A percentile compares a stretch with the other conserved stretches of the same genome.
Conservation (phyloP, 2,329 filamentous ascomycete genomes). For the Gnomoniopsis smithogilvyi region DNA sequence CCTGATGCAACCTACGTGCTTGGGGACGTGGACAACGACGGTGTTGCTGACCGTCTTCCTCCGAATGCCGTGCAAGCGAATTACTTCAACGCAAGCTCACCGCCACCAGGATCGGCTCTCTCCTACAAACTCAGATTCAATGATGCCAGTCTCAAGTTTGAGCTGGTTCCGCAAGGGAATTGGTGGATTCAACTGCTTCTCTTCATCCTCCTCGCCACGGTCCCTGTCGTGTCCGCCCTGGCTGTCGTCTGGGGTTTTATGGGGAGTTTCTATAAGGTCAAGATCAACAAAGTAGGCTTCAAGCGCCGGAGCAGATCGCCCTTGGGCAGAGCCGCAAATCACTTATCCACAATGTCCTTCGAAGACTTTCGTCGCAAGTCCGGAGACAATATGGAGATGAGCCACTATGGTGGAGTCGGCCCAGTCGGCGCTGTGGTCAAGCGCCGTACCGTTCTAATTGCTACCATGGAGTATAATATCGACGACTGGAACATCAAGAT, state of each 20-base stretch:
- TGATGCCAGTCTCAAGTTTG: conserved; percentile 51
- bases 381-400: neutral
- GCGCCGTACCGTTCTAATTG: conserved; percentile 21
- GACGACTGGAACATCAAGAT: conserved; percentile 69
- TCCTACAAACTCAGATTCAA: conserved; percentile 44
- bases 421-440: neutral
- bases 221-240: conserved; percentile 48
- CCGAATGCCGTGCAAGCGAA: conserved; percentile 40
- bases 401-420: neutral
- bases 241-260: conserved; percentile 54
- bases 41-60: conserved; percentile 58
- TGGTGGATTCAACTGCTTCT: conserved; percentile 49
- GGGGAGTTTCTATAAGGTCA: conserved; percentile 49
- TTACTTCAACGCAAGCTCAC: conserved; percentile 33
- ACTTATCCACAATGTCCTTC: neutral
- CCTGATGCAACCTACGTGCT: conserved; percentile 58
- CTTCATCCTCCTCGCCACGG: conserved; percentile 48
- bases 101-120: conserved; percentile 53
- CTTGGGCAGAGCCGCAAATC: neutral
- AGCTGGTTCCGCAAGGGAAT: conserved; percentile 48
- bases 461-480: conserved; percentile 61
- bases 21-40: conserved; percentile 60
- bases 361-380: neutral
- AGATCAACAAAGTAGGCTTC: conserved; percentile 53
- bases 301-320: conserved; percentile 3